phyloP scores from a whole-genome alignment of 1,139 yeast species.

The Yamadazyma atlantica region DNA sequence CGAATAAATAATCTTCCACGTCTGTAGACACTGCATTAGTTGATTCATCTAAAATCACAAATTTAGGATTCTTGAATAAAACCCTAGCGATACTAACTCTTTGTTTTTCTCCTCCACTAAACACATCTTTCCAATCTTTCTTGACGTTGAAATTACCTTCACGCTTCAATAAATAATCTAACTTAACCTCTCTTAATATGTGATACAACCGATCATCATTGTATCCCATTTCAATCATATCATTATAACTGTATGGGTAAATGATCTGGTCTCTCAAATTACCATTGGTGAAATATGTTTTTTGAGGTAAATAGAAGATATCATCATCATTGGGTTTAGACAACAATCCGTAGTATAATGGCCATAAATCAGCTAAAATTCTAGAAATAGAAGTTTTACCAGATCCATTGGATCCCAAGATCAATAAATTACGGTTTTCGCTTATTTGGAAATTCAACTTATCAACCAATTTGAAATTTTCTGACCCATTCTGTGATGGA shows the following conservation, averaged over 20 bases:
- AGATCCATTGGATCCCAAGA: conserved; percentile 84
- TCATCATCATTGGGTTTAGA: conserved; percentile 78
- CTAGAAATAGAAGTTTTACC: conserved; percentile 90
- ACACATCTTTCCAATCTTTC: conserved; percentile 86
- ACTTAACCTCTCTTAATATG: conserved; percentile 71
- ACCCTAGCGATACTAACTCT: conserved; percentile 88
- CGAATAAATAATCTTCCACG: conserved; percentile 86
- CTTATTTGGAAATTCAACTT: conserved; percentile 63
- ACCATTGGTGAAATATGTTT: conserved; percentile 75
- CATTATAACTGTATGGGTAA: conserved; percentile 77
- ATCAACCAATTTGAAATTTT: conserved; percentile 52
- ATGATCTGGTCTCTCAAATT: conserved; percentile 85
- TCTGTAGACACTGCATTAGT: conserved; percentile 92
- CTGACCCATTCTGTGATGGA: conserved; percentile 63
- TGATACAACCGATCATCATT: conserved; percentile 69
- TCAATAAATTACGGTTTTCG: conserved; percentile 62
- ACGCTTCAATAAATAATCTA: conserved; percentile 71
- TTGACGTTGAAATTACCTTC: conserved; percentile 61
- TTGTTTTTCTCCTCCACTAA: conserved; percentile 96
- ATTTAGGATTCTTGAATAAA: conserved; percentile 75
- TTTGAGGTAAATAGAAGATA: conserved; percentile 76
- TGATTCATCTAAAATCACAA: conserved; percentile 87
- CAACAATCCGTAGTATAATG: conserved; percentile 77
- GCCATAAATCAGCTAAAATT: conserved; percentile 89
- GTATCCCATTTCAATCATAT: conserved; percentile 71